A percentile compares a stretch with the other conserved stretches of the same genome.
Conservation (phyloP, 805 yeast species). For the Kazachstania viticola region DNA sequence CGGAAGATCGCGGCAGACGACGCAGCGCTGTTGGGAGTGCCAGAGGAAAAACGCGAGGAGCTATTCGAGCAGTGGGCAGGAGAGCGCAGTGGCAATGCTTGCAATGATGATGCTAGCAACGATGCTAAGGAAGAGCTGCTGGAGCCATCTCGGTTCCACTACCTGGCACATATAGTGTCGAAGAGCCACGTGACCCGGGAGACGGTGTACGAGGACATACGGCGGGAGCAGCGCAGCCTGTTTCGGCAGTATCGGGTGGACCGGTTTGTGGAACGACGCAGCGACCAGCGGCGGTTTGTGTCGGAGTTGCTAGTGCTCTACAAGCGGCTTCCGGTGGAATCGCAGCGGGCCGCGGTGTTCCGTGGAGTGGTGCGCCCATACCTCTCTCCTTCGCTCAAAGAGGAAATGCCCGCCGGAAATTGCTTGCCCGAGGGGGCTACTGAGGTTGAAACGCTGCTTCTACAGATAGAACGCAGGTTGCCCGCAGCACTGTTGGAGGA, state of each 20-base stretch:
- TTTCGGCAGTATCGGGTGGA: constrained; percentile 18
- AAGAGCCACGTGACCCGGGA: constrained; percentile 11
- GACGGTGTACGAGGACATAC: constrained; percentile 20
- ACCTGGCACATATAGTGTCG: constrained; percentile 23
- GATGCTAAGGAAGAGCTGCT: constrained; percentile 9
- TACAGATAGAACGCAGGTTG: constrained; percentile 11
- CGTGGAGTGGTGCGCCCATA: too few species aligned
- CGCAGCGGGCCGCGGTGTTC: constrained; percentile 14
- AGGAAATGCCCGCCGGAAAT: too few species aligned
- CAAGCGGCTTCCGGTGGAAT: constrained; percentile 11
- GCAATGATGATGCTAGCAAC: constrained; percentile 3
- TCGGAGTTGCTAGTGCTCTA: constrained; percentile 20
- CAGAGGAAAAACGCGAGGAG: constrained; percentile 27
- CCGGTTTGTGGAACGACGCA: constrained; percentile 10
- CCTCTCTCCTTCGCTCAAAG: too few species aligned
- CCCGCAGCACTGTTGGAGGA: constrained; percentile 4
- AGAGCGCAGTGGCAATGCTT: background rate
- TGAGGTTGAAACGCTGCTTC: constrained; percentile 17
- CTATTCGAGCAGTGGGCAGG: constrained; percentile 39
- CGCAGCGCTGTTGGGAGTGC: too few species aligned
- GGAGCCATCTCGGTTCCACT: constrained; percentile 23
- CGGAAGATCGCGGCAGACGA: too few species aligned
- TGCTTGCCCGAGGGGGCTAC: too few species aligned
- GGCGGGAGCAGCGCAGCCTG: constrained; percentile 11
- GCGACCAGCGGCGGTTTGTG: constrained; percentile 15